phyloP scores from a whole-genome alignment of 2,329 filamentous ascomycete genomes.

The Ceratocystis colombiana region DNA sequence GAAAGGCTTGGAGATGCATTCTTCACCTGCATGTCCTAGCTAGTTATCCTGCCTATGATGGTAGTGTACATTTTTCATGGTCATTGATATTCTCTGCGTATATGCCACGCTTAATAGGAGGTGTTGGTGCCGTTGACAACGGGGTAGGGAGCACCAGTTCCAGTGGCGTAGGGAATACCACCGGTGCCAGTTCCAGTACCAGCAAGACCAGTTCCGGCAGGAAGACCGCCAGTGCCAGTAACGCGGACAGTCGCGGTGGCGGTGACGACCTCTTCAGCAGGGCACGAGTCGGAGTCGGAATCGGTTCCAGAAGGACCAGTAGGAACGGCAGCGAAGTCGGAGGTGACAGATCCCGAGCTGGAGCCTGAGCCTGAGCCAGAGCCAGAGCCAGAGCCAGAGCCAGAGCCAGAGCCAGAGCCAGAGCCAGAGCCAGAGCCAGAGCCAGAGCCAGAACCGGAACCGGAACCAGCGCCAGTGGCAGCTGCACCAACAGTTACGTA shows the following conservation, averaged over 20 bases:
- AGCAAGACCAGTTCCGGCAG: constrained; percentile 23
- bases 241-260: constrained; percentile 30
- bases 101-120: constrained; percentile 27
- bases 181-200: constrained; percentile 29
- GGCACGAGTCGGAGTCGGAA: constrained; percentile 20
- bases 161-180: constrained; percentile 30
- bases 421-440: not conserved
- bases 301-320: constrained; percentile 17
- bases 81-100: not conserved
- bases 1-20: constrained; percentile 5
- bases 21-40: constrained; percentile 1
- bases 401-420: not conserved
- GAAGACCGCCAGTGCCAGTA: constrained; percentile 30
- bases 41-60: not conserved
- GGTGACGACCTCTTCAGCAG: constrained; percentile 22
- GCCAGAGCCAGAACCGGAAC: constrained; percentile 25
- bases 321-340: constrained; percentile 20
- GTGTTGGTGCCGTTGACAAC: constrained; percentile 34
- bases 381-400: constrained; percentile 28
- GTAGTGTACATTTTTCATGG: constrained; percentile 2
- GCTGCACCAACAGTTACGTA: constrained; percentile 29
- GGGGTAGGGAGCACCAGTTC: constrained; percentile 32
- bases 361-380: constrained; percentile 31
- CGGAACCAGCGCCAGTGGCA: constrained; percentile 22
- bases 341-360: not conserved